phyloP scores from a whole-genome alignment of 2,329 filamentous ascomycete species.

The Ophiocordyceps sinensis region DNA sequence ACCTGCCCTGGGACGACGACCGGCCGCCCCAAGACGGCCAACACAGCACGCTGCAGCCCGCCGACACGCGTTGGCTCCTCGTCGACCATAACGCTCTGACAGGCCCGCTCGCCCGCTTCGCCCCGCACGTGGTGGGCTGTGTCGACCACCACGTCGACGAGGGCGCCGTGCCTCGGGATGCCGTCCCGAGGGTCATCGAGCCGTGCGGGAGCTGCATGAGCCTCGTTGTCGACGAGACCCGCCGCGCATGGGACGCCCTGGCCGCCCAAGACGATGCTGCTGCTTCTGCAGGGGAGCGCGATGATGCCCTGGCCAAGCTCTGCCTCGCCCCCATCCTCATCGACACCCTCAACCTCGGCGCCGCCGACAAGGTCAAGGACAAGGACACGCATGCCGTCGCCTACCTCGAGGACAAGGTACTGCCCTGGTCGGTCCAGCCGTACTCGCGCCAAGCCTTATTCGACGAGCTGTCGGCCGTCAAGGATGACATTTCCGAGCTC shows the following conservation, averaged over 20 bases:
- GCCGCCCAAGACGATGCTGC: constrained; percentile 5
- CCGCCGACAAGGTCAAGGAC: constrained; percentile 48
- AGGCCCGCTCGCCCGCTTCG: constrained; percentile 30
- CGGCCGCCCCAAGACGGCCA: too few relatives aligned
- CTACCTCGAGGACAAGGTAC: constrained; percentile 39
- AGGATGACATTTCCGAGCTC: constrained; percentile 50
- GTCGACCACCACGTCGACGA: constrained; percentile 76
- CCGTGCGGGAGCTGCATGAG: constrained; percentile 61
- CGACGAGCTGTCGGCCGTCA: constrained; percentile 44
- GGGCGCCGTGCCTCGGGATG: constrained; percentile 28
- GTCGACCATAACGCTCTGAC: constrained; percentile 70
- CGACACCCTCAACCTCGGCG: constrained; percentile 53
- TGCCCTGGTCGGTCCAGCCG: constrained; percentile 12
- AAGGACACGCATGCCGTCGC: constrained; percentile 43
- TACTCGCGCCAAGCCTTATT: constrained; percentile 46
- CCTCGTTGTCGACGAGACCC: constrained; percentile 47
- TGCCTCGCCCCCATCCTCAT: constrained; percentile 58
- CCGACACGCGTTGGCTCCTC: constrained; percentile 53
- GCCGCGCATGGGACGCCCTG: constrained; percentile 42
- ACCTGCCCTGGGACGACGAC: constrained; percentile 23
- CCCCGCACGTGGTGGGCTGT: constrained; percentile 39
- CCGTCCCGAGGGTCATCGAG: constrained; percentile 45
- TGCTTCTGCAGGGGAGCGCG: constrained; percentile 13
- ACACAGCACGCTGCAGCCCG: constrained; percentile 15
- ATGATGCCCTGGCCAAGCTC: constrained; percentile 49